Base-by-base conservation (phyloP, 1,284 basidiomycete genomes). In the Irpex sp. region DNA sequence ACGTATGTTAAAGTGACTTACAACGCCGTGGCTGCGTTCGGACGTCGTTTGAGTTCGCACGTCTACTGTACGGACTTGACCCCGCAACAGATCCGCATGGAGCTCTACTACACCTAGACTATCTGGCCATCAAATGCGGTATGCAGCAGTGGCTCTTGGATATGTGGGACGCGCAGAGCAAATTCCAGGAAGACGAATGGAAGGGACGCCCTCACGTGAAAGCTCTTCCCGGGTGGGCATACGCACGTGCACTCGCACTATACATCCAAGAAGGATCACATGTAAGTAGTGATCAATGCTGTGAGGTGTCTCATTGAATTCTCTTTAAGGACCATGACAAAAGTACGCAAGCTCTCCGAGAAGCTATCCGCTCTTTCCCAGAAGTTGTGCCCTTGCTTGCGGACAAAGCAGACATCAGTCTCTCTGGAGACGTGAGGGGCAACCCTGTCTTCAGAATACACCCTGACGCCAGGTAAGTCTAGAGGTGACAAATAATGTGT, bases 41-140 rank as follows among this genome's bases (percentile, higher is more conserved):
- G 7, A 95, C 95, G 0, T 87, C 94, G 0, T 95, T 96, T 73
- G 94, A 96, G 74, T 95, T 94, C 70, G 87, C 92, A 1, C 85
- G 90, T 46, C 81, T 97, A 0, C 78, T 97, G 54, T 89, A 91
- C 65, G 83, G 88, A 0, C 81, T 97, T 0, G 93, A 96, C 70
- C 93, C 94, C 0, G 83, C 87, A 76, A 83, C 81, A 13, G 94
- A 97, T 71, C 95, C 94, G 0, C 94, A 96, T 69, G 94, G 93
- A 2, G 84, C 89, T 1, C 77, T 90, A 3, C 77, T 94, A n/a
- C 92, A 94, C 76, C 81, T 95, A 4, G 95, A 97, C 69, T 92
- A 88, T 71, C 79, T 97, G 8, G 87, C 92, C 0, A 78, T 93
- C 66, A 95, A 94, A 74, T 81, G 88, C 0, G 86, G 86, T n/a